Evolutionary conservation across 1,284 basidiomycete genomes (phyloP).

Genomic region (Marasmius fiardii): DNA sequence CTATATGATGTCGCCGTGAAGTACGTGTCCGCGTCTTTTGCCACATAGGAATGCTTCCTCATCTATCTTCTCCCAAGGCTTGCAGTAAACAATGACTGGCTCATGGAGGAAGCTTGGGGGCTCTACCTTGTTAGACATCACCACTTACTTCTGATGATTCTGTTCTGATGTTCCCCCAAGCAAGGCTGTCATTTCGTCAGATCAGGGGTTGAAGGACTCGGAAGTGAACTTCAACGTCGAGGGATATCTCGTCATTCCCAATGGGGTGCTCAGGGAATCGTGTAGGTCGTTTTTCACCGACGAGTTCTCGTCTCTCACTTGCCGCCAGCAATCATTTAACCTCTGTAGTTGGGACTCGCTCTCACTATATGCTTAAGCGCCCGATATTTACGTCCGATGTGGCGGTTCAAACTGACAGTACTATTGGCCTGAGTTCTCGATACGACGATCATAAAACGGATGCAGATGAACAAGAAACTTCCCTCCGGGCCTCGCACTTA

Average conservation of each 20-base stretch:
- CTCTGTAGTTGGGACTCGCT: slow-evolving; percentile 38
- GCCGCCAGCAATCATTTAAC: slow-evolving; percentile 46
- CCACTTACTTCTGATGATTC: slow-evolving; percentile 7
- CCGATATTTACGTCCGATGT: slow-evolving; percentile 55
- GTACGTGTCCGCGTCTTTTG: slow-evolving; percentile 28
- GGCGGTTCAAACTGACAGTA: slow-evolving; percentile 59
- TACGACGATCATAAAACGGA: slow-evolving; percentile 34
- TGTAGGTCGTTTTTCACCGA: slow-evolving; percentile 37
- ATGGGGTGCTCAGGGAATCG: slow-evolving; percentile 70
- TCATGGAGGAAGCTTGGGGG: slow-evolving; percentile 67
- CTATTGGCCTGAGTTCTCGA: slow-evolving; percentile 31
- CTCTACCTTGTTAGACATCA: slow-evolving; percentile 48
- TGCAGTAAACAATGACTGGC: slow-evolving; percentile 63
- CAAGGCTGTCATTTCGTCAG: slow-evolving; percentile 71
- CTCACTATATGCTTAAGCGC: slow-evolving; percentile 47
- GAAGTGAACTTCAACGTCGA: slow-evolving; percentile 59
- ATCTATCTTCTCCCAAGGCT: slow-evolving; percentile 34
- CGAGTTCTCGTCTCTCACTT: not conserved
- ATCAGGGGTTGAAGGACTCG: slow-evolving; percentile 61
- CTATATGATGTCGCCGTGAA: slow-evolving; percentile 67
- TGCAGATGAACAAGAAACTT: slow-evolving; percentile 49
- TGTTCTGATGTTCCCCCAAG: slow-evolving; percentile 27
- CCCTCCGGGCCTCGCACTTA: slow-evolving; percentile 52
- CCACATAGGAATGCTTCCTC: not conserved
- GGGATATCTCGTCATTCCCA: slow-evolving; percentile 62